Base-by-base conservation (phyloP, 257 asterid species). In the Cynanchum wilfordii region DNA sequence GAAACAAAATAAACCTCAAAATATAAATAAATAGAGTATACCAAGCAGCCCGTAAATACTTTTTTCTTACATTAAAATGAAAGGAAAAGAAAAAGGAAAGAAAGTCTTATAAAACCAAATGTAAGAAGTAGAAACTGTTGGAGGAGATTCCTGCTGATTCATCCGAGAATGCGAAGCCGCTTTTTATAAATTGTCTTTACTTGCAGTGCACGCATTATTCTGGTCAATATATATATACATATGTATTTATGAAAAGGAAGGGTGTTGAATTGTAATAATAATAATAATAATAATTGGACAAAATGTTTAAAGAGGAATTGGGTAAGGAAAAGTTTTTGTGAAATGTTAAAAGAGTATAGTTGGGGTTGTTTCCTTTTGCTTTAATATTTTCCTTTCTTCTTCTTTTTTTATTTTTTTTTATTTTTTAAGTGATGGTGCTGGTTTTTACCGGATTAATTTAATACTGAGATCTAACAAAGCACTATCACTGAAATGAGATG, bases 201-300 rank as follows among this genome's bases (percentile, higher is more conserved):
- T 76, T 76, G 75, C 38, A 51, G 33, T 50, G 71, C 75, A 76
- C 79, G 79, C 75, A 70, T 70, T 59, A 45, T 30, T 69, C 49
- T 2, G 17, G 17, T 47, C 62, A 29, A 16, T 24, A 15, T 68
- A 10, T 47, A 25, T 42, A 10, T 22, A 20, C 8, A 42, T 7
- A 42, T 42, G 2, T 42, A 42, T 42, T 6, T 40, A 6, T 5
- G 10, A 33, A 33, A 33, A 33, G 38, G 45, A 44, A 11, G 52
- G 44, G 51, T 64, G 44, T 36, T 73, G 77, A 73, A 73, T 20
- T 33, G 38, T n/a, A 33, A 33, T 33, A 33, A 33, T 3, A 33
- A 33, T 33, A 33, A 33, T 33, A 33, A 33, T 33, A 50, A 13
- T 50, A 50, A 22, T 50, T 52, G 10, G 36, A 71, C 55, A 30